These are phyloP conservation scores for Nannizziopsis arthrosporioides DNA, from an alignment of 2,329 filamentous ascomycete species.

Conservation along the genomic window DNA sequence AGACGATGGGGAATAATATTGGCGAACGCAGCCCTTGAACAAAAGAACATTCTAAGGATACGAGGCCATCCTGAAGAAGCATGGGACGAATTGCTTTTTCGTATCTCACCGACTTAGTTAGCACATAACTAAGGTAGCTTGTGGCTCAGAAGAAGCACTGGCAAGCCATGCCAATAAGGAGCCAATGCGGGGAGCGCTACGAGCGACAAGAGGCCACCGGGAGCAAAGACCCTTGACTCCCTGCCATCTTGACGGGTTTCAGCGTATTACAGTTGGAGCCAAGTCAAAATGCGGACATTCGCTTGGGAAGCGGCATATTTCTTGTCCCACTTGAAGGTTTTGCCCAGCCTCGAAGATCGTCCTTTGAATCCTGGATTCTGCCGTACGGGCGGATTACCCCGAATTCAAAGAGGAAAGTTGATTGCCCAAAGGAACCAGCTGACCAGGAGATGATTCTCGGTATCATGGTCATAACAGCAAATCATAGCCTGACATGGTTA, in stretches of 20 bases:
- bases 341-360: conserved; percentile 1
- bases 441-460: not conserved
- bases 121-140: not conserved
- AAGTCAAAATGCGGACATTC: not conserved
- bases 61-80: conserved; percentile 7
- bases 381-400: conserved; percentile 4
- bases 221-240: conserved; percentile 1
- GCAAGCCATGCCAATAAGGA: not conserved
- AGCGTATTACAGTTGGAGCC: conserved; percentile 6
- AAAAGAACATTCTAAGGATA: conserved; percentile 10
- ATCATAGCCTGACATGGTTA: too few relatives aligned
- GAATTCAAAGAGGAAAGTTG: not conserved
- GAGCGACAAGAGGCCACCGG: not conserved
- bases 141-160: conserved; percentile 2
- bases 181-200: conserved; percentile 2
- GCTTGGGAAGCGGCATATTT: conserved; percentile 1
- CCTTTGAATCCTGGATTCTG: not conserved
- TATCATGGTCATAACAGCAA: too few relatives aligned
- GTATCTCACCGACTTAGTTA: conserved; percentile 5
- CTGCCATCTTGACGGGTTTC: not conserved
- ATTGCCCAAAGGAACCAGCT: not conserved
- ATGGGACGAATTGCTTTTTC: conserved; percentile 10
- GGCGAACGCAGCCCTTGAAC: conserved; percentile 4
- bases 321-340: conserved; percentile 6
- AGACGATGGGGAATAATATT: not conserved